Evolutionary conservation across 2,329 filamentous ascomycete species (phyloP), one percentile per base, ranked within the genome.

Genomic region (Diaporthe australafricana): DNA sequence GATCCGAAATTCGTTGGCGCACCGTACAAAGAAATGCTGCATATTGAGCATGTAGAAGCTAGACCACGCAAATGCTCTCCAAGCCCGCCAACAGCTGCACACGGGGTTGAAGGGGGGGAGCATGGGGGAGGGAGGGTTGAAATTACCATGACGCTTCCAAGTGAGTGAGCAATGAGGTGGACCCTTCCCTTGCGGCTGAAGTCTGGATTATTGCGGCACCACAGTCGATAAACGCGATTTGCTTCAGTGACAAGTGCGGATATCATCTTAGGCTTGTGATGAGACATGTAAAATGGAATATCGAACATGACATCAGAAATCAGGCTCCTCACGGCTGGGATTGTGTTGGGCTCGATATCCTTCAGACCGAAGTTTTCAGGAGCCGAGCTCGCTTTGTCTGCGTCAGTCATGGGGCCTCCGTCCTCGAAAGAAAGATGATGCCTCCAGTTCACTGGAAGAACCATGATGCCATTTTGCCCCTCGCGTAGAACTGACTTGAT

Each of bases 261-360:
- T 65, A 98, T 93, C 95, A 99, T 98, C 81, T 95, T 98, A 5
- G 92, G 90, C 78, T 98, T 98, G 82, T 98, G 96, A 72, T 97
- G 93, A 0, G 96, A 98, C 83, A 99, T 92, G 83, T 98, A 99
- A 80, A 98, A 98, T 0, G 96, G 96, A 63, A 99, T 96, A 80
- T 99, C 96, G 63, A 98, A 92, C 94, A 99, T 98, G 77, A 99
- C 94, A 80, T 99, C 96, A 52, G 94, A 97, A 73, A 99, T 97
- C 79, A 99, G 91, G 78, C 93, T 94, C 56, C 96, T 92, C n/a
- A 99, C 93, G 0, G 94, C 95, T 0, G 96, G 95, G 38, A 99
- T 94, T 0, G 94, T 96, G 52, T 92, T 89, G 1, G 95, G 95
- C 6, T 97, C 98, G 75, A 99, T 98, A 76, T 98, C 95, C 76